A percentile compares a stretch with the other conserved stretches of the same genome.
Conservation (phyloP, 106 monocot genomes). For the Platanthera zijinensis region DNA sequence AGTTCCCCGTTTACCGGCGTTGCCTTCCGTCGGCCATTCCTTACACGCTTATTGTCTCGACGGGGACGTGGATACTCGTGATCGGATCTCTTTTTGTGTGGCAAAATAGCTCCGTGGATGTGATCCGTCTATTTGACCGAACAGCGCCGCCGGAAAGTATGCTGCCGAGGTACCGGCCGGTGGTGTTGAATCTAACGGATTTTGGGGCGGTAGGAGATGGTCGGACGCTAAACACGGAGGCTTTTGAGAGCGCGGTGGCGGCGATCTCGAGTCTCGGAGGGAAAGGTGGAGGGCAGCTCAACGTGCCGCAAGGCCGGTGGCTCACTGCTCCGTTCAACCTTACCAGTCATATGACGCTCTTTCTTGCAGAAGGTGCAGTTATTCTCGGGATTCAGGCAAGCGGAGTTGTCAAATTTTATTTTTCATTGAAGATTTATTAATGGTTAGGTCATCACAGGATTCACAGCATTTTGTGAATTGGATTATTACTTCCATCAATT, state of each 20-base stretch:
- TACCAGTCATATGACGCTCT: slow-evolving; percentile 72
- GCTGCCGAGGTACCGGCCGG: slow-evolving; percentile 22
- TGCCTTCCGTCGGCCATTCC: slow-evolving; percentile 13
- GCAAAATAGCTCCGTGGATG: slow-evolving; percentile 29
- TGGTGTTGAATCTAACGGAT: slow-evolving; percentile 27
- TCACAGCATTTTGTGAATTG: too few species aligned
- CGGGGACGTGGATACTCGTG: slow-evolving; percentile 29
- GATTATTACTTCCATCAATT: too few species aligned
- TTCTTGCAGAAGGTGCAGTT: slow-evolving; percentile 61
- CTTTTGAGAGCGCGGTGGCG: slow-evolving; percentile 52
- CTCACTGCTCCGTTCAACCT: slow-evolving; percentile 71
- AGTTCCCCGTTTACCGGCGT: slow-evolving; percentile 20
- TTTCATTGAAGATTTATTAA: too few species aligned
- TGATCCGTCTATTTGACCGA: slow-evolving; percentile 16
- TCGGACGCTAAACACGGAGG: slow-evolving; percentile 31
- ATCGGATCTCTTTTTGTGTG: slow-evolving; percentile 38
- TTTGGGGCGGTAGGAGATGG: slow-evolving; percentile 49
- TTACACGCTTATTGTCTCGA: slow-evolving; percentile 15
- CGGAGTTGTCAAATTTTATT: too few species aligned
- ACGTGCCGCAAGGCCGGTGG: slow-evolving; percentile 52
- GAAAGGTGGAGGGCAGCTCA: slow-evolving; percentile 60
- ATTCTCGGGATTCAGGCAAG: slow-evolving; percentile 55
- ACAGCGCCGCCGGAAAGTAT: background rate
- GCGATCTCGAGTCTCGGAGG: slow-evolving; percentile 25
- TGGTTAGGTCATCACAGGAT: too few species aligned